Evolutionary conservation across 225 moss, liverwort and hornwort genomes (phyloP).

Genomic region (Bryoerythrophyllum caledonicum): DNA sequence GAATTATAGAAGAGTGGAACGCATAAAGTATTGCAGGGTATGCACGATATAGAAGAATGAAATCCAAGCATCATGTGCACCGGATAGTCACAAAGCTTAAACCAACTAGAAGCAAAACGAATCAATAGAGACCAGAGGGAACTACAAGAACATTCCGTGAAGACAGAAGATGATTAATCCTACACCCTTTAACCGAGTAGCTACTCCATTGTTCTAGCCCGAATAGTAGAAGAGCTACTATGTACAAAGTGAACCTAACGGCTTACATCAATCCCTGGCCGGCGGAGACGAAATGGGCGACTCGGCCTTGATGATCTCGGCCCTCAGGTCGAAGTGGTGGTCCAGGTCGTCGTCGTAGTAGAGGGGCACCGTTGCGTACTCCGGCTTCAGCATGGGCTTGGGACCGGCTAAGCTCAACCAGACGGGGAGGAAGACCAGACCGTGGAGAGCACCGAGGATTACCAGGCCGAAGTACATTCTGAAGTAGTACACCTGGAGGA

Average conservation of each 20-base stretch:
- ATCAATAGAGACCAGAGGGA: neutral
- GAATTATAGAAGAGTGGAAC: too few species aligned
- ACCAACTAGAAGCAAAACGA: neutral
- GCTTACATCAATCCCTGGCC: constrained; percentile 36
- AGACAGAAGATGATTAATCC: neutral
- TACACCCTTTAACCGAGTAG: neutral
- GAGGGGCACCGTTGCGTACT: neutral
- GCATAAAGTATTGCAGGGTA: too few species aligned
- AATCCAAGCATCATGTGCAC: neutral
- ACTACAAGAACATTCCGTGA: neutral
- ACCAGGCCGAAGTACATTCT: constrained; percentile 91
- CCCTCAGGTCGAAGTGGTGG: constrained; percentile 47
- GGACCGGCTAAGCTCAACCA: constrained; percentile 83
- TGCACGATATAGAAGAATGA: too few species aligned
- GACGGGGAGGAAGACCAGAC: constrained; percentile 89
- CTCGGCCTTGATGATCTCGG: constrained; percentile 47
- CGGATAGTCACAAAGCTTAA: neutral
- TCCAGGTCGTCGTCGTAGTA: constrained; percentile 50
- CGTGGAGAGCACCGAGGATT: constrained; percentile 83
- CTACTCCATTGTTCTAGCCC: neutral
- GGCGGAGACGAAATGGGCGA: constrained; percentile 57
- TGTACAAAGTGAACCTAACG: constrained; percentile 21
- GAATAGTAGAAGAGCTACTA: constrained; percentile 9
- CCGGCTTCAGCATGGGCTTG: constrained; percentile 38
- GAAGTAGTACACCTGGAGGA: constrained; percentile 86